phyloP scores from a whole-genome alignment of 2,329 filamentous ascomycete genomes.

The Phoma sp. region DNA sequence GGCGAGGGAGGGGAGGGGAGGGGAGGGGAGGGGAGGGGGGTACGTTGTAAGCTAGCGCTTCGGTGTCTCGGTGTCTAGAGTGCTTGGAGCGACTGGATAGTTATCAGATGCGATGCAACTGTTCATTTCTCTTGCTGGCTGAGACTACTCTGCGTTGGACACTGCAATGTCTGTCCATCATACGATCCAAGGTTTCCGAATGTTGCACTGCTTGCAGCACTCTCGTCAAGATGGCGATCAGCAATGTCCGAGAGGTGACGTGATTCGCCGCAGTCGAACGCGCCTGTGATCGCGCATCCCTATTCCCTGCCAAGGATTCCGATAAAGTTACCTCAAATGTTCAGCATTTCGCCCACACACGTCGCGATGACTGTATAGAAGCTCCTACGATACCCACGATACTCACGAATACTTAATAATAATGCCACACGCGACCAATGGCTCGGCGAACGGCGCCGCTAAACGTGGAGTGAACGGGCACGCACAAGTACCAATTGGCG shows the following conservation, averaged over 20 bases:
- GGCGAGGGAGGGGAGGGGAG: neutral
- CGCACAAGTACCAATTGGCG: conserved; percentile 20
- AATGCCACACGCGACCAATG: conserved; percentile 34
- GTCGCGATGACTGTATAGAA: conserved; percentile 4
- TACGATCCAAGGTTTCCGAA: conserved; percentile 3
- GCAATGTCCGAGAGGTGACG: conserved; percentile 7
- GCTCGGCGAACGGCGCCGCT: conserved; percentile 26
- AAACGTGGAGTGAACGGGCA: conserved; percentile 22
- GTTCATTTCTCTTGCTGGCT: too few species aligned
- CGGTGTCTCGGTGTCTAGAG: too few species aligned
- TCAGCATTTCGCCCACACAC: conserved; percentile 5
- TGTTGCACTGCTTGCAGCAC: neutral
- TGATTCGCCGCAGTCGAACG: conserved; percentile 9
- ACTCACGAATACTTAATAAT: neutral
- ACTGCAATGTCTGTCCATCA: neutral
- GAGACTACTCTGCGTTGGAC: too few species aligned
- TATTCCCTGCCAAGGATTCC: conserved; percentile 30
- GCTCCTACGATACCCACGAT: neutral
- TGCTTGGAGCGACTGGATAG: too few species aligned
- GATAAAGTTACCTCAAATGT: conserved; percentile 5
- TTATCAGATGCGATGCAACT: too few species aligned
- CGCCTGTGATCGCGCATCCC: conserved; percentile 1
- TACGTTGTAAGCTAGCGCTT: too few species aligned
- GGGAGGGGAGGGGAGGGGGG: neutral
- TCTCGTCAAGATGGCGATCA: neutral